Conservation (phyloP, 306 rosid species). For the Ormosia emarginata region DNA sequence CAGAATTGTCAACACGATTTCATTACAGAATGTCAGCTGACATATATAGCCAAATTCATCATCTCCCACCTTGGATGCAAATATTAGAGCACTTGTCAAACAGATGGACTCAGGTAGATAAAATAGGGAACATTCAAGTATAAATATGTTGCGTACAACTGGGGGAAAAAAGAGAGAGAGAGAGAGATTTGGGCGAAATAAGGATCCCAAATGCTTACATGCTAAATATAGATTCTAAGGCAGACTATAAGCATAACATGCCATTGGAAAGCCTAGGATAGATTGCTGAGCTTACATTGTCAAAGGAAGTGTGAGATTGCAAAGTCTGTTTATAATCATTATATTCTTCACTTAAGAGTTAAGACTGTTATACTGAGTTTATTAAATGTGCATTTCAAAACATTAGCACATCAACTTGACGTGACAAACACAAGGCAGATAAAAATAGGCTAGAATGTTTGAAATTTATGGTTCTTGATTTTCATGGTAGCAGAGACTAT, state of each 20-base stretch:
- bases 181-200: no score
- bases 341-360: not conserved
- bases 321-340: not conserved
- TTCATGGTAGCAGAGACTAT: not conserved
- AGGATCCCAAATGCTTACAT: no score
- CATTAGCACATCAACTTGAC: not conserved
- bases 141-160: not conserved
- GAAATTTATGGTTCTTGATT: not conserved
- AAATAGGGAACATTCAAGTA: not conserved
- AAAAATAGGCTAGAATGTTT: not conserved
- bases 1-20: constrained; percentile 3
- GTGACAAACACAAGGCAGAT: not conserved
- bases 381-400: not conserved
- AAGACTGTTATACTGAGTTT: not conserved
- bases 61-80: constrained; percentile 4
- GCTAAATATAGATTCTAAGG: no score
- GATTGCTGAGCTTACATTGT: no score
- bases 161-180: not conserved
- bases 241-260: no score
- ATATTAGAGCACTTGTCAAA: not conserved
- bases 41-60: constrained; percentile 12
- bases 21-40: not conserved
- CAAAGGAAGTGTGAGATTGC: not conserved
- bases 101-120: not conserved
- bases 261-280: no score